Base-by-base conservation (phyloP, 176 grass and related monocot species). In the Alopecurus myosuroides region DNA sequence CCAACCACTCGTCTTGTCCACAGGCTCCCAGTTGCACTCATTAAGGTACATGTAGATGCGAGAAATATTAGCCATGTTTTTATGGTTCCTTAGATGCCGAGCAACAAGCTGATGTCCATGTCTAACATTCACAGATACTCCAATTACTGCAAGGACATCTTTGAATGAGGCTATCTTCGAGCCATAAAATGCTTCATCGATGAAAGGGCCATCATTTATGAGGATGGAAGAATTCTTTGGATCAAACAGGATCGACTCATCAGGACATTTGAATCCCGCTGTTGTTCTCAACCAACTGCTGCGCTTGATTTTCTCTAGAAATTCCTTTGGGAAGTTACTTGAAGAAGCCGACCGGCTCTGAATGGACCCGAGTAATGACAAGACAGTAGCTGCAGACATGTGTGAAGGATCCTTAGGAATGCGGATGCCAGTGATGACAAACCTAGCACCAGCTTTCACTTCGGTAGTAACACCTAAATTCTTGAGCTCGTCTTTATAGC, bases 181-280 rank as follows among this genome's bases (percentile, higher is more conserved):
- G 17, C 91, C 94, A 52, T 89, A 94, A 30, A 96, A 96, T 0
- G 33, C 64, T 68, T 93, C 86, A 91, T 96, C 91, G 7, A 96
- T 96, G 65, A 96, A 96, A 68, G 94, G 91, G 0, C 91, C 92
- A 61, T 94, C 92, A 66, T 77, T 79, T 18, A 41, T 89, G 44
- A 25, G 50, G 11, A 97, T 52, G 20, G 76, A 86, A 72, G 74
- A 76, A 23, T 39, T 60, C 23, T 80, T 85, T 6, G 82, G 40
- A 82, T 97, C 89, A 86, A 88, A 97, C 6, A 97, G 73, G 56
- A 97, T 80, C 7, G 79, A 88, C 4, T 97, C 85, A 62, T 73
- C 66, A 13, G 94, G 94, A 63, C 8, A 76, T 28, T 48, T 26
- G 69, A 22, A 97, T 36, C 94, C 94, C 41, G 85, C 25, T n/a